Conservation (phyloP, 2,329 filamentous ascomycete species). For the Cladosporium oxysporum region DNA sequence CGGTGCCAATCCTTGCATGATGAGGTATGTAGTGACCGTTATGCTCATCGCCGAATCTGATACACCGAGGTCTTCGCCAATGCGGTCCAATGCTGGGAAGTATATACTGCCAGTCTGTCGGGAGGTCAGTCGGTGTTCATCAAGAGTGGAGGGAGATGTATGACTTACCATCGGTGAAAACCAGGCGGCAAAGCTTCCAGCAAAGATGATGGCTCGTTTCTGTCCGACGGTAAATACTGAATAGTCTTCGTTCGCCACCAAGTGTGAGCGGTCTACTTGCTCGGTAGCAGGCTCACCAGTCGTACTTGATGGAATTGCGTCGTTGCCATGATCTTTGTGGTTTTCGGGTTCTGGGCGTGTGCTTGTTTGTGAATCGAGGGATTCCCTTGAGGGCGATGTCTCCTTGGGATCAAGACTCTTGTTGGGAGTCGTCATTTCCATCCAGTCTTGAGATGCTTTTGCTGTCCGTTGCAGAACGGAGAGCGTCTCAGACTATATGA, state of each 20-base stretch:
- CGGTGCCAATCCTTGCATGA: conserved; percentile 37
- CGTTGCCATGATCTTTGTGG: neutral
- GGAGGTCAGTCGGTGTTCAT: neutral
- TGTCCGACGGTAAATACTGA: conserved; percentile 35
- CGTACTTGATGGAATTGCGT: neutral
- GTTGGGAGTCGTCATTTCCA: neutral
- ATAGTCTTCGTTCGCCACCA: conserved; percentile 28
- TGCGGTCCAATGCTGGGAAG: conserved; percentile 40
- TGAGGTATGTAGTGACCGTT: conserved; percentile 53
- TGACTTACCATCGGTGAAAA: conserved; percentile 32
- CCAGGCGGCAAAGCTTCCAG: conserved; percentile 31
- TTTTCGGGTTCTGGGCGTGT: neutral
- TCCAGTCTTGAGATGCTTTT: neutral
- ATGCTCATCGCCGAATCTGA: conserved; percentile 50
- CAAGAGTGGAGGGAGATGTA: too few species aligned
- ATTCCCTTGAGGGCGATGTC: neutral
- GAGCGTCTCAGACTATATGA: neutral
- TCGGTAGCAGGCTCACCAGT: conserved; percentile 2
- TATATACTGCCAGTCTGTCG: conserved; percentile 41
- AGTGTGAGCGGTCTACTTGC: neutral
- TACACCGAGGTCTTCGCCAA: conserved; percentile 43
- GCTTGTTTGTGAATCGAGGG: neutral
- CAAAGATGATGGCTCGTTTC: conserved; percentile 35
- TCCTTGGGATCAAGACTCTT: neutral
- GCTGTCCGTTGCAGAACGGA: neutral